A percentile compares a stretch with the other conserved stretches of the same genome.
phyloP scores from a whole-genome alignment of 495 filamentous ascomycete species.

The Ramalina peruviana region DNA sequence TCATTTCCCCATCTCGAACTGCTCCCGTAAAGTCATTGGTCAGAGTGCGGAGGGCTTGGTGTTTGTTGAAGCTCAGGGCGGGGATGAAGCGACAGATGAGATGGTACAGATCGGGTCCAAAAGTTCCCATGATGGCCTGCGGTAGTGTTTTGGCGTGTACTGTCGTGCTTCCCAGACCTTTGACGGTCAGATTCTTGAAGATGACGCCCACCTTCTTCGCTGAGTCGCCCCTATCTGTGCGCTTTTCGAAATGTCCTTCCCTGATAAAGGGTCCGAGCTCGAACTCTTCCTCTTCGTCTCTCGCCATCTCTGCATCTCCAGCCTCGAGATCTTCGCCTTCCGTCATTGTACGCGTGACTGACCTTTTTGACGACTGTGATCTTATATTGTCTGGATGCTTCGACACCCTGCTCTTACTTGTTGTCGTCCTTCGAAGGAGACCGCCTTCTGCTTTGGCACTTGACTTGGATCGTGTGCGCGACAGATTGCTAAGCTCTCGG shows the following conservation, averaged over 20 bases:
- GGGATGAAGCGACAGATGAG: conserved; percentile 54
- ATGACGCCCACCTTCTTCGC: conserved; percentile 76
- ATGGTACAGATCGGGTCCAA: conserved; percentile 69
- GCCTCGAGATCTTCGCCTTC: conserved; percentile 12
- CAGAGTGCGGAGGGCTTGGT: conserved; percentile 40
- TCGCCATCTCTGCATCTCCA: conserved; percentile 18
- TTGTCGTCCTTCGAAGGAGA: conserved; percentile 9
- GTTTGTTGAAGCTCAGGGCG: conserved; percentile 37
- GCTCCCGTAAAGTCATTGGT: conserved; percentile 69
- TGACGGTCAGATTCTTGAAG: conserved; percentile 66
- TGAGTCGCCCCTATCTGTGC: conserved; percentile 48
- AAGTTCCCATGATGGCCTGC: conserved; percentile 66
- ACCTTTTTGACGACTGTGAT: neutral
- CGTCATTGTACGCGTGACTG: neutral
- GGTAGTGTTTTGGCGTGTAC: conserved; percentile 63
- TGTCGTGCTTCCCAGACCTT: conserved; percentile 52
- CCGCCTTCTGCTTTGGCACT: conserved; percentile 15
- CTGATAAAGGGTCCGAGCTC: conserved; percentile 61
- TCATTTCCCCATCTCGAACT: conserved; percentile 67
- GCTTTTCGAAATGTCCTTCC: conserved; percentile 70
- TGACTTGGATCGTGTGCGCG: conserved; percentile 35
- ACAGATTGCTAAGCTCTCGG: conserved; percentile 47
- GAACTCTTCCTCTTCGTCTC: conserved; percentile 44
- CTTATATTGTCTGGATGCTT: neutral
- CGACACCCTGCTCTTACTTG: conserved; percentile 10